These are phyloP conservation scores for Euphorbia lathyris DNA, from an alignment of 345 rosid genomes.

Conservation along the genomic window DNA sequence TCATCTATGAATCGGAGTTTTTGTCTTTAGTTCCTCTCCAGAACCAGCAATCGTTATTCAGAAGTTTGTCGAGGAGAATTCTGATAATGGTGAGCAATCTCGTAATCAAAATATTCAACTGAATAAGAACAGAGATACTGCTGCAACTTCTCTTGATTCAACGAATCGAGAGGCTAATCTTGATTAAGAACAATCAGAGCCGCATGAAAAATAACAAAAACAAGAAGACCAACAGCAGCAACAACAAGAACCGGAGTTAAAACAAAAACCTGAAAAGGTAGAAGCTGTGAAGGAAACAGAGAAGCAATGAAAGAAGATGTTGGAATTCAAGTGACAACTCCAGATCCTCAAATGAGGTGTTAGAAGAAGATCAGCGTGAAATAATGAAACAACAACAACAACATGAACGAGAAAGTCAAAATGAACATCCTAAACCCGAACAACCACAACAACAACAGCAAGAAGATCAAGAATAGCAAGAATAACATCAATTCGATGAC, in stretches of 20 bases:
- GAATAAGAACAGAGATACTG: neutral
- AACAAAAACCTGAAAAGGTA: constrained; percentile 15
- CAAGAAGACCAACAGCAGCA: neutral
- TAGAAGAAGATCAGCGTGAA: constrained; percentile 26
- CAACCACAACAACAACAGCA: neutral
- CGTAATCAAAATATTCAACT: neutral
- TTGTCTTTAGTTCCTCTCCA: too few species aligned
- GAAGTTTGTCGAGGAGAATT: constrained; percentile 17
- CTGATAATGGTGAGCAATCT: constrained; percentile 10
- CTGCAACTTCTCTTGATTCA: neutral
- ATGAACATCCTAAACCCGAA: neutral
- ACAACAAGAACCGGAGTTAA: neutral
- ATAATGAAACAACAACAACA: constrained; percentile 38
- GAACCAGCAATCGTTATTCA: too few species aligned
- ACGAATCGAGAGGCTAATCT: neutral
- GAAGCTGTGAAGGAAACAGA: constrained; percentile 25
- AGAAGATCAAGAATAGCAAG: too few species aligned
- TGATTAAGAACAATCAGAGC: neutral
- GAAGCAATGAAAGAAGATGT: constrained; percentile 49
- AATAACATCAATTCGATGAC: neutral
- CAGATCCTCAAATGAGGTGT: constrained; percentile 26
- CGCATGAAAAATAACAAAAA: too few species aligned
- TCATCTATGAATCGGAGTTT: too few species aligned
- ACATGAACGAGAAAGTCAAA: neutral
- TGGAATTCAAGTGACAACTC: constrained; percentile 31